Conservation (phyloP, 2,329 filamentous ascomycete species). For the Trichoderma guizhouense region DNA sequence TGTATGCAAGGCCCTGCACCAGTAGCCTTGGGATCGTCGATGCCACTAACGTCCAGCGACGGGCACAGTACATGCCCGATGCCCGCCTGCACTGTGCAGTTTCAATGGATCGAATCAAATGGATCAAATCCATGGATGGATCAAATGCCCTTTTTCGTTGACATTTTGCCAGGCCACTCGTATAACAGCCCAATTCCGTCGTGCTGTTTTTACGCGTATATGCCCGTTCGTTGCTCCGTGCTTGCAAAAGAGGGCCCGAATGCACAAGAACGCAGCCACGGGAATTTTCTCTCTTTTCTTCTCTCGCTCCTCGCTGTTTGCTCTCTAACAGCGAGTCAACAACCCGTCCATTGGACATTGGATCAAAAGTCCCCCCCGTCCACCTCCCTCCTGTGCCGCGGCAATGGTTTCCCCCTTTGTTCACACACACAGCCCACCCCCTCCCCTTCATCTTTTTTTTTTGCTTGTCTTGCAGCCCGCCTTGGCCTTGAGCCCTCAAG, state of each 20-base stretch:
- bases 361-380: background rate
- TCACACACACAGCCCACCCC: background rate
- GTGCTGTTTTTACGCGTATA: background rate
- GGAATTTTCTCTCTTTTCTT: background rate
- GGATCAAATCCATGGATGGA: no score
- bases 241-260: no score
- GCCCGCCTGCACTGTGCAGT: background rate
- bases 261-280: background rate
- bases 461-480: background rate
- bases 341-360: background rate
- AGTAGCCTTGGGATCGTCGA: slow-evolving; percentile 1
- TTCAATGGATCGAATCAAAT: no score
- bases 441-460: background rate
- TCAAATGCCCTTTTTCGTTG: no score
- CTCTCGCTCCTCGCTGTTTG: background rate
- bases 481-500: background rate
- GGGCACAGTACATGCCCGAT: background rate
- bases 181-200: no score
- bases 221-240: background rate
- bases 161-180: no score
- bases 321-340: background rate
- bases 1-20: background rate
- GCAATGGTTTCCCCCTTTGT: background rate
- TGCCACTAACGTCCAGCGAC: background rate
- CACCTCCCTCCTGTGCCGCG: background rate